Evolutionary conservation across 1,284 basidiomycete genomes (phyloP), one percentile per base, ranked within the genome.

Genomic region (Sporisorium iseilematis-ciliati): DNA sequence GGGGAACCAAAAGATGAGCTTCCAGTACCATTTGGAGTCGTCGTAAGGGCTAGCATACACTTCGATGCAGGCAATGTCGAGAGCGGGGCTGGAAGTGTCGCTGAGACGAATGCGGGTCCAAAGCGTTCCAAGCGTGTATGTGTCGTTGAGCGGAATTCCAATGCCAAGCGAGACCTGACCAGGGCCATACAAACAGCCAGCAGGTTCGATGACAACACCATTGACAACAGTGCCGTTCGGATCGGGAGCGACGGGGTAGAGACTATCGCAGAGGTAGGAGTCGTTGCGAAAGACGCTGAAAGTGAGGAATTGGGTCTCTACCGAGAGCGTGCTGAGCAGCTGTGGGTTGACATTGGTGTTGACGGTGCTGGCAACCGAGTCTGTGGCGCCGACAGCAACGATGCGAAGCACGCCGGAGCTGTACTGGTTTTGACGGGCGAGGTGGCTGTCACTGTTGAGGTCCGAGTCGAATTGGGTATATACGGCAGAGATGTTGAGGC

Each of bases 151-250:
- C 0, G 91, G 92, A 45, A 95, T 89, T 10, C 89, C 88, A 10
- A 93, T 88, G 29, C 93, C 91, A 79, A 98, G 90, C 0, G 91
- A 94, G 80, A 97, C 92, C 14, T 89, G 89, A 0, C 95, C 95
- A 0, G 81, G 80, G 14, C 80, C 81, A 52, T 82, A 83, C 7
- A 76, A 61, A 46, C 81, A 83, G 7, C 73, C 74, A 2, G 69
- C 58, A 4, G 68, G 75, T 10, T 70, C 56, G 33, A 71, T 65
- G 50, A 65, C 68, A 20, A 71, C 58, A 16, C 62, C 62, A 26
- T 59, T 61, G 53, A 69, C 55, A 41, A 75, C 72, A 12, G 60
- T 63, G 12, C 61, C 66, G 42, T 76, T 70, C 7, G 78, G 77
- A 56, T 83, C 80, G 6, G 72, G 71, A 3, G 41, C 42, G 18